These are phyloP conservation scores for Tylopilus rubrobrunneus DNA, from an alignment of 768 basidiomycete genomes.

Conservation along the genomic window DNA sequence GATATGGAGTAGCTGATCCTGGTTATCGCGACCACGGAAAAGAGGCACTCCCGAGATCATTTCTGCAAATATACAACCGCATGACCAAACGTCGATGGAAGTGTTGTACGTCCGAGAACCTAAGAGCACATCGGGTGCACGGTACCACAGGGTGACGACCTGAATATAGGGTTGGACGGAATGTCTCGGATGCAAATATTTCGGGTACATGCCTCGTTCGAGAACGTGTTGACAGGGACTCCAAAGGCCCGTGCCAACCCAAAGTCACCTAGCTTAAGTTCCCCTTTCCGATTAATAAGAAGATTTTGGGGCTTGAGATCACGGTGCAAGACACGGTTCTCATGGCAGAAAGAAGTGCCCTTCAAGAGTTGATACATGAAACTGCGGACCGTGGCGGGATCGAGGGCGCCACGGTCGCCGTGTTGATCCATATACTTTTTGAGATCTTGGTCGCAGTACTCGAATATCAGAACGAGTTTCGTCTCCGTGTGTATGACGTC, in stretches of 20 bases:
- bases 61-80: conserved; percentile 98
- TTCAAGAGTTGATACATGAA: conserved; percentile 98
- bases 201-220: conserved; percentile 68
- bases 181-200: background rate
- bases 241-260: conserved; percentile 97
- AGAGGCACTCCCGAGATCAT: conserved; percentile 98
- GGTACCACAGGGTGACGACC: conserved; percentile 99
- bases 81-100: conserved; percentile 98
- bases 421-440: conserved; percentile 99
- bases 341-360: conserved; percentile 97
- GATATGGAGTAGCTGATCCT: conserved; percentile 96
- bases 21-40: conserved; percentile 95
- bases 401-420: conserved; percentile 92
- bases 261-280: conserved; percentile 97
- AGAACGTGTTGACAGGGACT: conserved; percentile 98
- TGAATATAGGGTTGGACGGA: conserved; percentile 28
- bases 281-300: conserved; percentile 94
- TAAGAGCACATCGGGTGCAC: conserved; percentile 95
- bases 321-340: conserved; percentile 95
- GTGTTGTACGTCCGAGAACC: conserved; percentile 98
- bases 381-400: conserved; percentile 81
- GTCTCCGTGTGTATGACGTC: conserved; percentile 99
- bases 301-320: conserved; percentile 99
- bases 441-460: conserved; percentile 96
- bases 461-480: conserved; percentile 96